Conservation (phyloP, 768 basidiomycete genomes). For the Termitomyces sp. region DNA sequence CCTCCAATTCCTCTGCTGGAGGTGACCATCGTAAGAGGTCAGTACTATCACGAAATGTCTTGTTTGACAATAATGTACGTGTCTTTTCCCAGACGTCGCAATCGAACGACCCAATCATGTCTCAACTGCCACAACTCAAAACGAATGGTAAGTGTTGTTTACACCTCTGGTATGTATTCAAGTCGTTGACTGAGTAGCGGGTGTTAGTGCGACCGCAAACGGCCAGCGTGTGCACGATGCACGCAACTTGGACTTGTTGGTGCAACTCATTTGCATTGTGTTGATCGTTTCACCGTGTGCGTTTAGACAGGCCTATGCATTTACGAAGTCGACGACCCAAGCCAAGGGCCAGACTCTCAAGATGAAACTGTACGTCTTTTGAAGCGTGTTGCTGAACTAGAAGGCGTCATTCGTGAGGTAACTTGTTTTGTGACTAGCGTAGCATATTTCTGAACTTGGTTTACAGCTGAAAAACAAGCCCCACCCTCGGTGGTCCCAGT, state of each 20-base stretch:
- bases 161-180: background rate
- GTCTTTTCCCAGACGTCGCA: slow-evolving; percentile 43
- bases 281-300: background rate
- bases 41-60: background rate
- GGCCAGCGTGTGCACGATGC: slow-evolving; percentile 48
- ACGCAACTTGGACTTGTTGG: slow-evolving; percentile 48
- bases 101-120: slow-evolving; percentile 72
- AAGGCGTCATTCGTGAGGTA: slow-evolving; percentile 81
- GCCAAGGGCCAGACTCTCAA: slow-evolving; percentile 46
- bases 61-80: background rate
- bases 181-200: slow-evolving; percentile 18
- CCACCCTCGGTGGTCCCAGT: slow-evolving; percentile 61
- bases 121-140: slow-evolving; percentile 73
- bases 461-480: slow-evolving; percentile 68
- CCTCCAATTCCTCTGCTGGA: slow-evolving; percentile 33
- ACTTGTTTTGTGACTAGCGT: slow-evolving; percentile 5
- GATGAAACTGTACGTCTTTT: slow-evolving; percentile 67
- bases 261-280: slow-evolving; percentile 1
- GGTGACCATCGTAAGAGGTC: slow-evolving; percentile 55
- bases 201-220: slow-evolving; percentile 43
- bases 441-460: slow-evolving; percentile 21
- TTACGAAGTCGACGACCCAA: slow-evolving; percentile 80
- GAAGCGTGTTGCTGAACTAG: slow-evolving; percentile 76
- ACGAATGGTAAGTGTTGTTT: slow-evolving; percentile 49
- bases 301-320: slow-evolving; percentile 77